Evolutionary conservation across 2,329 filamentous ascomycete genomes (phyloP).

Genomic region (Xylariaceae sp.): DNA sequence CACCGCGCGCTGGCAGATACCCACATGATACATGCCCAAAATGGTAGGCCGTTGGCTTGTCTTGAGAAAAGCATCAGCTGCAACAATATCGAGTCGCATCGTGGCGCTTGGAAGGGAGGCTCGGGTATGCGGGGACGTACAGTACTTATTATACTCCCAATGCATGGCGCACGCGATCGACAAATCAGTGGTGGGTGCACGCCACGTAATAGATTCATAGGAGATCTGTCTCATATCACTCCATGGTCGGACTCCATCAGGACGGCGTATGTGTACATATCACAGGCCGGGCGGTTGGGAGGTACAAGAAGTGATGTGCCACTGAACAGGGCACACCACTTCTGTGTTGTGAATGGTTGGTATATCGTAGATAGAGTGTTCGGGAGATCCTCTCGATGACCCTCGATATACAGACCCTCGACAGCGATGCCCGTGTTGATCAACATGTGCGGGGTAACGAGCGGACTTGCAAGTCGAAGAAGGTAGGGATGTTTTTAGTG

Average conservation of each 20-base stretch:
- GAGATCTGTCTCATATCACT: background rate
- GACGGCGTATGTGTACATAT: background rate
- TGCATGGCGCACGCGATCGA: background rate
- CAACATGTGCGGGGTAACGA: background rate
- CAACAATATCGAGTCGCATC: slow-evolving; percentile 1
- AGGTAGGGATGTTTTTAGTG: too few species aligned
- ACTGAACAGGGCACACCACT: too few species aligned
- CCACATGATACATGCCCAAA: background rate
- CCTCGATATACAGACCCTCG: too few species aligned
- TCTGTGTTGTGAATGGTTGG: background rate
- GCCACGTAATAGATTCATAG: background rate
- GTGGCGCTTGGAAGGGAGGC: background rate
- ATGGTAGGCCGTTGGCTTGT: slow-evolving; percentile 6
- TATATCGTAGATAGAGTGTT: background rate
- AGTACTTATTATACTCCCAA: background rate
- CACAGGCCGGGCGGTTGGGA: background rate
- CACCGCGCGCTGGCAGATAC: background rate
- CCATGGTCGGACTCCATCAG: background rate
- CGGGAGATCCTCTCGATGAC: too few species aligned
- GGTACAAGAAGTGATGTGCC: too few species aligned
- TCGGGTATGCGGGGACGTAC: slow-evolving; percentile 9
- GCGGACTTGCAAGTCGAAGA: background rate
- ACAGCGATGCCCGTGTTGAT: background rate
- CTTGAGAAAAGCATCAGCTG: slow-evolving; percentile 1
- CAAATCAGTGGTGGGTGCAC: background rate